Percentiles rank a stretch among this genome's conserved stretches.
phyloP scores from a whole-genome alignment of 306 rosid species.

The Inga oerstediana region DNA sequence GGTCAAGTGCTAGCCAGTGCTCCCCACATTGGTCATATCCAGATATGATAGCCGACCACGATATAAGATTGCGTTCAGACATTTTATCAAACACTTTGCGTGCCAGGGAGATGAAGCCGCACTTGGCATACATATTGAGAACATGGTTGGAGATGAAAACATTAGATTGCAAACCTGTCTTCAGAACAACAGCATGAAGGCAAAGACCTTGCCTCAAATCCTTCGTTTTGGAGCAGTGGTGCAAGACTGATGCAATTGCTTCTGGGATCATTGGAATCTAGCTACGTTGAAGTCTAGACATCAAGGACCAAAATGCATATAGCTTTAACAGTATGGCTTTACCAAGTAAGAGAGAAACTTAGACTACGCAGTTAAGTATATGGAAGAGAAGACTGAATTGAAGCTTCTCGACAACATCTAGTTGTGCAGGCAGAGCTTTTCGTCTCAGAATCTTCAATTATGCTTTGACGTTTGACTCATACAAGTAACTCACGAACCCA shows the following conservation, averaged over 20 bases:
- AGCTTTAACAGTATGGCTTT: too few species aligned
- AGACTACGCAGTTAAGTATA: not conserved
- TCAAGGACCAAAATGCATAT: not conserved
- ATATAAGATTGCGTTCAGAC: conserved; percentile 40
- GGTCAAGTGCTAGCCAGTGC: conserved; percentile 39
- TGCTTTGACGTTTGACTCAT: not conserved
- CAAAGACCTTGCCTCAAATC: conserved; percentile 34
- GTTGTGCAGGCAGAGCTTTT: not conserved
- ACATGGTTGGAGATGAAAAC: conserved; percentile 36
- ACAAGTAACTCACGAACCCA: not conserved
- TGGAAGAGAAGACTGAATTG: not conserved
- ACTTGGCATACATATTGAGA: not conserved
- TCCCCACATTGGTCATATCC: conserved; percentile 46
- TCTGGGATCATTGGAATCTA: conserved; percentile 22
- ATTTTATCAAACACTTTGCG: conserved; percentile 1
- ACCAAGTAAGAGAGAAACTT: not conserved
- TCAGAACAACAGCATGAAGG: conserved; percentile 42
- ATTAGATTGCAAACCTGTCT: conserved; percentile 42
- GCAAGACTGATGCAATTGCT: conserved; percentile 36
- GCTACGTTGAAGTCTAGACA: not conserved
- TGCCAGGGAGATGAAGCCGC: not conserved
- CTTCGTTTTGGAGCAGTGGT: conserved; percentile 45
- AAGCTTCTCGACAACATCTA: not conserved
- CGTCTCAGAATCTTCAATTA: not conserved
- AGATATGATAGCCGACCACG: conserved; percentile 53